Evolutionary conservation across 345 rosid species (phyloP), one percentile per base, ranked within the genome.

Genomic region (Eucalyptus rudis): DNA sequence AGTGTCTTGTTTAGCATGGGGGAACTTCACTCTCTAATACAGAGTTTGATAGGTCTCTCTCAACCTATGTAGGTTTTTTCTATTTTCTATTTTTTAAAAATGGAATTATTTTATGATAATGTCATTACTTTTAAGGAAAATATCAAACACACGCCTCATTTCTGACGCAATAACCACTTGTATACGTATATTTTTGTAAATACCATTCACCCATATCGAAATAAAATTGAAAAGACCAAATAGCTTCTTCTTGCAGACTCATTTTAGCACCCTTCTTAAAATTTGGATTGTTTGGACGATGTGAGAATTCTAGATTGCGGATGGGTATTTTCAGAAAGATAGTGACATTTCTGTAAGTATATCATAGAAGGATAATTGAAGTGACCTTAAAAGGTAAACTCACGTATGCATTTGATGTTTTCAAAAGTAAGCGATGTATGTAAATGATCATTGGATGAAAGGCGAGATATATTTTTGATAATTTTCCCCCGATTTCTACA

Each of bases 381-480:
- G 44, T 68, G 25, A 3, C 36, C 43, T 68, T 20, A 10, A 68
- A 17, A 68, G 44, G 80, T 17, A 68, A 33, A 68, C 44, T 33
- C 24, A 2, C 1, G 24, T 9, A 33, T 33, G 80, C 0, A 64
- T n/a, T n/a, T 2, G 0, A 14, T n/a, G 31, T n/a, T 64, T n/a
- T 64, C 40, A n/a, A 64, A 64, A 31, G 22, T 17, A 66, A 66
- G 62, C 12, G 12, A 56, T 2, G 13, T 4, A 24, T 10, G 24
- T 24, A 56, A 24, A 56, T 24, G 62, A 1, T 24, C 62, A 10
- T 2, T 4, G 62, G 29, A 56, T 56, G 62, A 56, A 56, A 56
- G 3, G 29, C 24, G 62, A 56, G 29, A 56, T 56, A 56, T 10
- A 10, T 4, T 56, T 56, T 56, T 56, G 62, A 56, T 56, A 56